Percentiles rank a stretch among this genome's conserved stretches.
phyloP scores from a whole-genome alignment of 2,329 filamentous ascomycete genomes.

The Alternaria triticimaculans region DNA sequence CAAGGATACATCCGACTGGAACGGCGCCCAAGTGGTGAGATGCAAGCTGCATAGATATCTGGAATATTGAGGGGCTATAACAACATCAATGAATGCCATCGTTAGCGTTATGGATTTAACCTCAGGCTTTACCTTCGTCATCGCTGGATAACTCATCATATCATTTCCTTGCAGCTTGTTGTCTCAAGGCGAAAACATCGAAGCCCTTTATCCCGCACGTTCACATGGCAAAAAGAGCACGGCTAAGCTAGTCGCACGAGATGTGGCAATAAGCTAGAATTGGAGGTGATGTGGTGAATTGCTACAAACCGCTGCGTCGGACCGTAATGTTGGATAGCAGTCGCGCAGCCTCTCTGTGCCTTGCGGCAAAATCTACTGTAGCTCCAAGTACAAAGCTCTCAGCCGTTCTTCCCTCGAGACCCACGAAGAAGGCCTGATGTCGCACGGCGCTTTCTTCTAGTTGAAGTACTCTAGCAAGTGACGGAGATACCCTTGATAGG shows the following conservation, averaged over 20 bases:
- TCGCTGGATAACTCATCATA: not conserved
- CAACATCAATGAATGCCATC: too few relatives aligned
- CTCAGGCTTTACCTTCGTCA: too few relatives aligned
- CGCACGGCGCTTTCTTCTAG: not conserved
- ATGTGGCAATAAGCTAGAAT: not conserved
- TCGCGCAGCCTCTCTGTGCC: not conserved
- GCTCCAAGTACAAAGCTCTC: not conserved
- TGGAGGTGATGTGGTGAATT: not conserved
- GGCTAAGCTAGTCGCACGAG: not conserved
- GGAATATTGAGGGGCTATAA: not conserved
- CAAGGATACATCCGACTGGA: not conserved
- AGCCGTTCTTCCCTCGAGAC: not conserved
- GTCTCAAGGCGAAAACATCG: not conserved
- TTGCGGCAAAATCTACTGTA: constrained; percentile 6
- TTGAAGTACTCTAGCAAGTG: constrained; percentile 8
- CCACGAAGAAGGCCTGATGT: not conserved
- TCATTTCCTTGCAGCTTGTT: not conserved
- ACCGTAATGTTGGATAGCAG: constrained; percentile 9
- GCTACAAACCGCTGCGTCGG: not conserved
- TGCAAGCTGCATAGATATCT: not conserved
- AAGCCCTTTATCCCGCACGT: not conserved
- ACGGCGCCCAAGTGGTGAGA: not conserved
- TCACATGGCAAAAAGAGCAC: not conserved
- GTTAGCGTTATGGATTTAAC: too few relatives aligned
- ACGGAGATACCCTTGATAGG: constrained; percentile 18